Base-by-base conservation (phyloP, 306 rosid species). In the Prunus salicina region DNA sequence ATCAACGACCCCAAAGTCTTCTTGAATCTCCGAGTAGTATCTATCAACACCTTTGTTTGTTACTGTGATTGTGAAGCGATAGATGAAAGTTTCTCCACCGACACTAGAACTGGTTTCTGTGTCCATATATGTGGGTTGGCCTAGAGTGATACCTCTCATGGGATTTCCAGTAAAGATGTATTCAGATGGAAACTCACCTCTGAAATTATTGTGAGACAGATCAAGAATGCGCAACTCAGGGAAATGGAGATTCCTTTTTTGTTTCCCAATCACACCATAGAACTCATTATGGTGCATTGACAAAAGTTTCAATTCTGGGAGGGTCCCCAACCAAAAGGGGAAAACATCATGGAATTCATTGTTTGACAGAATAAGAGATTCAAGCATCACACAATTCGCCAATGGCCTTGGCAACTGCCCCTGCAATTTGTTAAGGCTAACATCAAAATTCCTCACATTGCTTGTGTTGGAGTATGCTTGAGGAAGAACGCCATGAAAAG, bases 11-110 rank as follows among this genome's bases (percentile, higher is more conserved):
- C 14, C 6, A 15, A 13, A 1, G 2, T 51, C 56, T 5, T 12
- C 6, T 0, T 0, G 6, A 51, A 15, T 15, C 1, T 0, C 0
- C 8, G 18, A 0, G 15, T 0, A 51, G 56, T 1, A 5, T 12
- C 6, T 51, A 0, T 15, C 19, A 0, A 51, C 8, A 16, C 56
- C 56, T 51, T 51, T 51, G 15, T 51, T 51, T 51, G 56, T 13
- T 51, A 50, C 13, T 0, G n/a, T 50, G n/a, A 50, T 3, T 50
- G 55, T 0, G 22, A 22, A 22, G 0, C 0, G 0, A 22, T 22
- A 22, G 22, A 0, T 0, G 22, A 22, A 22, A 22, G 0, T 0
- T 22, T 22, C 22, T 22, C 22, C 22, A 22, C 22, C 0, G 22
- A 22, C 22, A 22, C 22, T 22, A 22, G 0, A 22, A 22, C 22